A percentile compares a stretch with the other conserved stretches of the same genome.
Evolutionary conservation across 75 land plant species (phyloP).

Genomic region (Pinus tabuliformis): DNA sequence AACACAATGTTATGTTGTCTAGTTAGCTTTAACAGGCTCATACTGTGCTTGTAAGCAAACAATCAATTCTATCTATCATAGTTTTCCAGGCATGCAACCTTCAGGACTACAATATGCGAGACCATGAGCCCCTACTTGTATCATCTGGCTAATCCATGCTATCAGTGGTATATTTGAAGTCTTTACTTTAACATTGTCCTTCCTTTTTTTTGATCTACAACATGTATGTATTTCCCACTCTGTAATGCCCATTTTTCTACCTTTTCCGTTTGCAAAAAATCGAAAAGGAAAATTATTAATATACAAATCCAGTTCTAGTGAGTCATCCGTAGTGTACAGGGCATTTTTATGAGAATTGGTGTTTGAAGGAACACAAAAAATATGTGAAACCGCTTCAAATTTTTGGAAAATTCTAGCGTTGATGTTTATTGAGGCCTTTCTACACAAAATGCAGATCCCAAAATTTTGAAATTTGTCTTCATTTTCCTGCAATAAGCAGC

Average conservation of each 20-base stretch:
- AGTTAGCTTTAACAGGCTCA: constrained; percentile 73
- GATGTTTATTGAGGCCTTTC: too few relatives aligned
- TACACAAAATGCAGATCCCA: too few relatives aligned
- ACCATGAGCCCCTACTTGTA: constrained; percentile 27
- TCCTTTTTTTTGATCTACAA: constrained; percentile 86
- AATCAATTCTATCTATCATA: constrained; percentile 45
- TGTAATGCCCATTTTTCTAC: constrained; percentile 40
- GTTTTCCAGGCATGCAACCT: constrained; percentile 27
- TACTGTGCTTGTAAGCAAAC: constrained; percentile 61
- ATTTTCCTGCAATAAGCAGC: too few relatives aligned
- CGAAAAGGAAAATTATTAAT: too few relatives aligned
- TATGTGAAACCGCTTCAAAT: too few relatives aligned
- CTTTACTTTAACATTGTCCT: constrained; percentile 69
- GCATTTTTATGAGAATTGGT: too few relatives aligned
- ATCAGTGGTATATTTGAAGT: constrained; percentile 36
- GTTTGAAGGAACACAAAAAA: too few relatives aligned
- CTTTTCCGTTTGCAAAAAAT: too few relatives aligned
- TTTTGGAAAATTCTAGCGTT: too few relatives aligned
- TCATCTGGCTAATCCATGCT: constrained; percentile 54
- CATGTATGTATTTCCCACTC: constrained; percentile 92
- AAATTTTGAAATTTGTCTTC: too few relatives aligned
- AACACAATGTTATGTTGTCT: constrained; percentile 94
- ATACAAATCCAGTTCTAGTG: too few relatives aligned
- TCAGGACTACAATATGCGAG: constrained; percentile 35
- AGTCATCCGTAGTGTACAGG: too few relatives aligned